phyloP scores from a whole-genome alignment of 805 yeast species.

The Wickerhamomyces hampshirensis region DNA sequence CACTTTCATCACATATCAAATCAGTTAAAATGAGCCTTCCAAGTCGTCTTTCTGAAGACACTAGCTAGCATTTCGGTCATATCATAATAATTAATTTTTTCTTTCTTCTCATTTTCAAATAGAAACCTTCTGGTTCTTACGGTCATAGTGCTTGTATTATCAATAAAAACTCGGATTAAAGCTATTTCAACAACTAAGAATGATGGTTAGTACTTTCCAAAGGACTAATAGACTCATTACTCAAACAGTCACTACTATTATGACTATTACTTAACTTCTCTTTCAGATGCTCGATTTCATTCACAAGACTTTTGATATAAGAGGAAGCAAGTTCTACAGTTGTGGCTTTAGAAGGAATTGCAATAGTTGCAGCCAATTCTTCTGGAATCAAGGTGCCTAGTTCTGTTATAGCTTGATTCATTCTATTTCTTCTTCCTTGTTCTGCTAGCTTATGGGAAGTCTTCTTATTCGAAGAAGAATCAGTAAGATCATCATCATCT shows the following conservation, averaged over 20 bases:
- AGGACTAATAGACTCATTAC: slow-evolving; percentile 27
- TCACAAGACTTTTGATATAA: slow-evolving; percentile 50
- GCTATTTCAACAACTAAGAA: too few relatives aligned
- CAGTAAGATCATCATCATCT: slow-evolving; percentile 13
- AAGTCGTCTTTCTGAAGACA: too few relatives aligned
- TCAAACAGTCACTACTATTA: slow-evolving; percentile 13
- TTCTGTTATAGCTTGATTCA: slow-evolving; percentile 82
- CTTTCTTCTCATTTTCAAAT: too few relatives aligned
- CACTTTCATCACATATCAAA: too few relatives aligned
- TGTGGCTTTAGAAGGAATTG: slow-evolving; percentile 85
- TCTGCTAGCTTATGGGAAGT: slow-evolving; percentile 83
- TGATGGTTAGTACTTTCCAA: slow-evolving; percentile 28
- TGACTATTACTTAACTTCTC: slow-evolving; percentile 9
- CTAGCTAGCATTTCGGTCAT: too few relatives aligned
- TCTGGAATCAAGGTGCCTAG: slow-evolving; percentile 66
- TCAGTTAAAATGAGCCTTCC: too few relatives aligned
- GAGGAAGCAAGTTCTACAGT: slow-evolving; percentile 86
- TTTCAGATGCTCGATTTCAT: slow-evolving; percentile 27
- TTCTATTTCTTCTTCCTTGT: slow-evolving; percentile 90
- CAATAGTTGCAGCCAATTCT: slow-evolving; percentile 42
- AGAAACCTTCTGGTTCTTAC: too few relatives aligned
- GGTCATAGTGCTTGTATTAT: slow-evolving; percentile 5
- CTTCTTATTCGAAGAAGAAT: slow-evolving; percentile 21
- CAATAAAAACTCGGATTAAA: not conserved
- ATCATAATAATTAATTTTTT: too few relatives aligned